Conservation (phyloP, 164 flowering plant species). For the Berberis thunbergii region DNA sequence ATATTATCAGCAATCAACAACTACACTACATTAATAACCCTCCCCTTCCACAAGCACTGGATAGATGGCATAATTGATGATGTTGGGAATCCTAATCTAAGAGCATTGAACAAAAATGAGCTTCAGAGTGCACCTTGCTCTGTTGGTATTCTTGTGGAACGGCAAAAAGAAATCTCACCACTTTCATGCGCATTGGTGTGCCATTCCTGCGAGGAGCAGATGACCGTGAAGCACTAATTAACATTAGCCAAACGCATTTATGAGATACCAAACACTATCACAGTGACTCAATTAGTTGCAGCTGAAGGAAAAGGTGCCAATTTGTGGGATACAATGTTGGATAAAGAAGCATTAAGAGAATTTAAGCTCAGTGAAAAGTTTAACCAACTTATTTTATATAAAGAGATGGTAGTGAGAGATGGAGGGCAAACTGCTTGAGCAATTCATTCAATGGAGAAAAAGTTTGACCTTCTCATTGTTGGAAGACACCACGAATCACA, state of each 20-base stretch:
- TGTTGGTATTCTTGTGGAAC: slow-evolving; percentile 2
- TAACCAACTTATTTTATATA: slow-evolving; percentile 16
- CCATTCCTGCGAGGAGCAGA: slow-evolving; percentile 45
- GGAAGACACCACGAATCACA: slow-evolving; percentile 37
- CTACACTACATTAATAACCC: neutral
- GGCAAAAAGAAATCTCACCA: neutral
- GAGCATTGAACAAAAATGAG: neutral
- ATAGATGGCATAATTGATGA: neutral
- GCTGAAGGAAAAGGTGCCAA: neutral
- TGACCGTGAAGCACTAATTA: slow-evolving; percentile 31
- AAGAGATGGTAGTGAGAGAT: slow-evolving; percentile 32
- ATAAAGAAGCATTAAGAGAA: slow-evolving; percentile 18
- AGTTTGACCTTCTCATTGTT: slow-evolving; percentile 31
- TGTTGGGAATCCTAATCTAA: neutral
- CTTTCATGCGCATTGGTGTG: neutral
- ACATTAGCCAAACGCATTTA: slow-evolving; percentile 38
- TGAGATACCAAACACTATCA: slow-evolving; percentile 11
- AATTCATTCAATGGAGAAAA: slow-evolving; percentile 9
- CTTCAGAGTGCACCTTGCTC: neutral
- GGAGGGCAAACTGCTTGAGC: slow-evolving; percentile 16
- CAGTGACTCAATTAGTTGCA: slow-evolving; percentile 24
- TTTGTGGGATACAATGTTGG: slow-evolving; percentile 13
- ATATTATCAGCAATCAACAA: neutral
- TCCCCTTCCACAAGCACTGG: neutral
- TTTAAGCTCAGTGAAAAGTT: slow-evolving; percentile 9